phyloP scores from a whole-genome alignment of 176 grass and related monocot genomes.

The Oryza coarctata region DNA sequence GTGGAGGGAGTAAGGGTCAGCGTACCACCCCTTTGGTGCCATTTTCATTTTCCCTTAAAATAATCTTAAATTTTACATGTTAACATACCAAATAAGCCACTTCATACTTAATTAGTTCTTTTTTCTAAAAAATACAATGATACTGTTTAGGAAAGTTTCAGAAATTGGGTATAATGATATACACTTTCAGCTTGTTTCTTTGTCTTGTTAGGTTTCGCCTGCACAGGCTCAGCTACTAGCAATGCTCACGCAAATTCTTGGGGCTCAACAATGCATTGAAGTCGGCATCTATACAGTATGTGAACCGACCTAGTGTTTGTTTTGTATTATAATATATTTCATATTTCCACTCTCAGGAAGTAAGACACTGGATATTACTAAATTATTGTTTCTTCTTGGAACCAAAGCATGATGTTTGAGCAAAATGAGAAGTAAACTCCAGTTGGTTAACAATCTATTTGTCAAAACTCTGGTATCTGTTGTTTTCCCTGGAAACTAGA shows the following conservation, averaged over 20 bases:
- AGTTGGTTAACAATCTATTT: background rate
- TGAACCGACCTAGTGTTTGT: background rate
- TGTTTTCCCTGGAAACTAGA: background rate
- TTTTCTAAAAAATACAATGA: background rate
- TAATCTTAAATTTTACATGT: background rate
- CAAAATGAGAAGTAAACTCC: background rate
- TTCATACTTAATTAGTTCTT: background rate
- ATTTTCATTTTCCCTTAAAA: background rate
- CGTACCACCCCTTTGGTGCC: background rate
- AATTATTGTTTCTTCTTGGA: background rate
- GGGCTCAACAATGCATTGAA: constrained; percentile 81
- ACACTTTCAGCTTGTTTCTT: background rate
- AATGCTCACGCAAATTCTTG: constrained; percentile 85
- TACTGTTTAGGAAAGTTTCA: background rate
- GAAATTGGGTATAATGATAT: background rate
- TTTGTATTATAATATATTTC: background rate
- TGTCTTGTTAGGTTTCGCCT: constrained; percentile 69
- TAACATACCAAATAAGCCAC: background rate
- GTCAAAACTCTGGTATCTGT: background rate
- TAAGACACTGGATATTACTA: background rate
- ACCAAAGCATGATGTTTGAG: background rate
- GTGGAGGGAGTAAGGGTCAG: background rate
- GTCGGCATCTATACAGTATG: constrained; percentile 85
- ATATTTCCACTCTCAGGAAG: background rate
- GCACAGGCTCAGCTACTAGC: constrained; percentile 85